These are phyloP conservation scores for Alternaria solani DNA, from an alignment of 2,329 filamentous ascomycete species.

Conservation along the genomic window DNA sequence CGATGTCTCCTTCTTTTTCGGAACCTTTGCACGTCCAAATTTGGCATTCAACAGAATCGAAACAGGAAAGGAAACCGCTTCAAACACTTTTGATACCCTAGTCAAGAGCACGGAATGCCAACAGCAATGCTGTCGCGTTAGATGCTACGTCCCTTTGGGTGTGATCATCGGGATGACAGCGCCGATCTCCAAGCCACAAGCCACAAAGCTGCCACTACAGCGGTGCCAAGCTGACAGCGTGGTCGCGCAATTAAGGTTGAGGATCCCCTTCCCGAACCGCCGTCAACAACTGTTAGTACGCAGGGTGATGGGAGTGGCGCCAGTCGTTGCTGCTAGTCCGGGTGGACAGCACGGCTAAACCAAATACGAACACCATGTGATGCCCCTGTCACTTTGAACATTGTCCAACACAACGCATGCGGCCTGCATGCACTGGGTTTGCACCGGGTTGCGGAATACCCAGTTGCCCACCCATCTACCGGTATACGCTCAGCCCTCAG, in stretches of 20 bases:
- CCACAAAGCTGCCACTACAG: background rate
- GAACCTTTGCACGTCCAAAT: constrained; percentile 12
- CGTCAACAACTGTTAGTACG: constrained; percentile 22
- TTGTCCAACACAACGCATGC: constrained; percentile 12
- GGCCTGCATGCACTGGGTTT: constrained; percentile 16
- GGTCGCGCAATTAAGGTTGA: constrained; percentile 36
- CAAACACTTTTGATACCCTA: constrained; percentile 2
- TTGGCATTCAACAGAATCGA: constrained; percentile 12
- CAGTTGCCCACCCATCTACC: constrained; percentile 18
- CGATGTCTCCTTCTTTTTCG: background rate
- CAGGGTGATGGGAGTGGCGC: constrained; percentile 32
- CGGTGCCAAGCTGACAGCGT: constrained; percentile 17
- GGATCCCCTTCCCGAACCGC: constrained; percentile 30
- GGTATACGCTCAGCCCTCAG: constrained; percentile 11
- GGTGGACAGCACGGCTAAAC: constrained; percentile 33
- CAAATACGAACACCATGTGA: constrained; percentile 32
- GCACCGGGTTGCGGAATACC: constrained; percentile 20
- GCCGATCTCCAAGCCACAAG: constrained; percentile 23
- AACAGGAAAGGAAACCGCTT: background rate
- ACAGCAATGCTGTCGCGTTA: constrained; percentile 17
- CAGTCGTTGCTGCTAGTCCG: constrained; percentile 29
- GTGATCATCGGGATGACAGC: constrained; percentile 23
- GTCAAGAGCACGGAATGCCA: background rate
- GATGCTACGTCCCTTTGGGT: constrained; percentile 19
- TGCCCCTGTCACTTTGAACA: constrained; percentile 22